These are phyloP conservation scores for Monosporascus cannonballus DNA, from an alignment of 2,329 filamentous ascomycete species.

Conservation along the genomic window DNA sequence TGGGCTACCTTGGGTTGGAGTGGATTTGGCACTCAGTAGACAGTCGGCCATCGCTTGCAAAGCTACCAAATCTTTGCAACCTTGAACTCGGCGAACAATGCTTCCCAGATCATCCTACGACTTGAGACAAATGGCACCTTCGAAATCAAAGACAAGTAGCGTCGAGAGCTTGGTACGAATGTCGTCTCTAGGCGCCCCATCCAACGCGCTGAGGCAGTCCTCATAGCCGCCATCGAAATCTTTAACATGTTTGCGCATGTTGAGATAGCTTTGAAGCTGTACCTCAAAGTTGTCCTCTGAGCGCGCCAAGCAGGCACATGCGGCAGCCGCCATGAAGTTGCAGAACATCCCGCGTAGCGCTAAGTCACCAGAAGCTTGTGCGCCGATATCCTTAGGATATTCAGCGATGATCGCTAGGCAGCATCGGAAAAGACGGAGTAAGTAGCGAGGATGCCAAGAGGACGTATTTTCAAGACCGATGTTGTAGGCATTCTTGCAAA, in stretches of 20 bases:
- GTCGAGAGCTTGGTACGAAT: conserved; percentile 57
- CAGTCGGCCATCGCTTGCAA: conserved; percentile 63
- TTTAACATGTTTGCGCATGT: conserved; percentile 53
- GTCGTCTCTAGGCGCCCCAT: conserved; percentile 42
- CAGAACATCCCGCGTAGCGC: conserved; percentile 60
- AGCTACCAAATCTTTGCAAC: conserved; percentile 37
- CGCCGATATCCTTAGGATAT: conserved; percentile 42
- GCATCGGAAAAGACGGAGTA: conserved; percentile 50
- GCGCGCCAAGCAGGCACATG: conserved; percentile 46
- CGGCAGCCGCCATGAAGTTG: conserved; percentile 58
- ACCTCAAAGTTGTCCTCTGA: conserved; percentile 41
- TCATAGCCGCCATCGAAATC: conserved; percentile 47
- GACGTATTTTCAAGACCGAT: conserved; percentile 57
- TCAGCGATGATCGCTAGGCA: conserved; percentile 47
- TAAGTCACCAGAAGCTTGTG: conserved; percentile 40
- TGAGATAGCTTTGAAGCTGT: conserved; percentile 56
- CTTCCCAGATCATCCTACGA: conserved; percentile 59
- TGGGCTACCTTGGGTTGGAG: conserved; percentile 43
- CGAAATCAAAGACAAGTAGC: conserved; percentile 72
- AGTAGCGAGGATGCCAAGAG: conserved; percentile 44
- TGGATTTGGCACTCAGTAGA: conserved; percentile 45
- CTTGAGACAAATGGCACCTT: conserved; percentile 61
- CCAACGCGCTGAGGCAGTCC: conserved; percentile 30
- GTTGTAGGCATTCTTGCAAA: conserved; percentile 78
- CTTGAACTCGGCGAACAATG: conserved; percentile 49